These are phyloP conservation scores for Claviceps fusiformis DNA, from an alignment of 2,329 filamentous ascomycete genomes.

Conservation along the genomic window DNA sequence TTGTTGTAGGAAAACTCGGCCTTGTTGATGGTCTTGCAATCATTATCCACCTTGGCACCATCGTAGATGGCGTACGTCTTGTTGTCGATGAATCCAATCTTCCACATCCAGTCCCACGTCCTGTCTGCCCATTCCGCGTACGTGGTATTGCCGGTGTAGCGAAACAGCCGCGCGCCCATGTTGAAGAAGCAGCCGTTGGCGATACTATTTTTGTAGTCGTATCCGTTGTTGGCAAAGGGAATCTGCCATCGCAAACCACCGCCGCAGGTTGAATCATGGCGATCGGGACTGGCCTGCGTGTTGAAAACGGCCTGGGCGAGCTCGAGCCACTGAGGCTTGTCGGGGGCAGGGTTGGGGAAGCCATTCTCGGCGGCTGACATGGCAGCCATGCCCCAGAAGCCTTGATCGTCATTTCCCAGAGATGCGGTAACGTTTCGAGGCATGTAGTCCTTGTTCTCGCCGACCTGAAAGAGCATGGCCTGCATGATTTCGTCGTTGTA, in stretches of 20 bases:
- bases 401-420: constrained; percentile 52
- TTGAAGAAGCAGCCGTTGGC: constrained; percentile 53
- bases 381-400: constrained; percentile 52
- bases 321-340: constrained; percentile 38
- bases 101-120: constrained; percentile 47
- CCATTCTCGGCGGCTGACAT: constrained; percentile 45
- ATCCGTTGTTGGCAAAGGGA: constrained; percentile 58
- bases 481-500: constrained; percentile 42
- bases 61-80: constrained; percentile 47
- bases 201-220: constrained; percentile 56
- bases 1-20: constrained; percentile 49
- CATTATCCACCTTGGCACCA: constrained; percentile 35
- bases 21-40: constrained; percentile 42
- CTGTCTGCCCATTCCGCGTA: constrained; percentile 51
- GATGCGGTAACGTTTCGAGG: constrained; percentile 37
- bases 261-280: constrained; percentile 42
- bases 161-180: constrained; percentile 53
- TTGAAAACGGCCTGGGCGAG: constrained; percentile 54
- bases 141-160: constrained; percentile 53
- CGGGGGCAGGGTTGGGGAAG: constrained; percentile 39
- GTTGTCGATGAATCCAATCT: constrained; percentile 44
- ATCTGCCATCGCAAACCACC: constrained; percentile 67
- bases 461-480: constrained; percentile 38
- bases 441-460: constrained; percentile 40
- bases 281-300: constrained; percentile 37